phyloP scores from a whole-genome alignment of 2,329 filamentous ascomycete species.

The Penicillium corylophilum region DNA sequence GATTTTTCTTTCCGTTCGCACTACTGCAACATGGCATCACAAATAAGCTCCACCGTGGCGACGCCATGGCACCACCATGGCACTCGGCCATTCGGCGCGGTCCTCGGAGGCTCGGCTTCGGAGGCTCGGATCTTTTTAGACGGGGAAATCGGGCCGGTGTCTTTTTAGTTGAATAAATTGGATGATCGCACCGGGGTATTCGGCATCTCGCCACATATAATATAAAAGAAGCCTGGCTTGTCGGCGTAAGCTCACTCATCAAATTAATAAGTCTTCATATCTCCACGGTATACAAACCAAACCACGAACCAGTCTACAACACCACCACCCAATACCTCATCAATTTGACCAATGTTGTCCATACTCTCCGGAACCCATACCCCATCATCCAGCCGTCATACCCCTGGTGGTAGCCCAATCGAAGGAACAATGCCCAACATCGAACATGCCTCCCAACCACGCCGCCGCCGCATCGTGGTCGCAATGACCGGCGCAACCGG shows the following conservation, averaged over 20 bases:
- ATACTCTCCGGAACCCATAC: slow-evolving; percentile 19
- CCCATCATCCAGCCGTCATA: slow-evolving; percentile 17
- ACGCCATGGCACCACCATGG: too few relatives aligned
- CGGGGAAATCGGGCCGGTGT: neutral
- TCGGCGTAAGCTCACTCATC: neutral
- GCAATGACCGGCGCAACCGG: slow-evolving; percentile 55
- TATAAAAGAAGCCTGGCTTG: neutral
- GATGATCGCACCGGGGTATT: too few relatives aligned
- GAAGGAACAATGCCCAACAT: slow-evolving; percentile 4
- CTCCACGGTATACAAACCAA: neutral
- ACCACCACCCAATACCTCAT: neutral
- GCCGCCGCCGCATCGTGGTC: slow-evolving; percentile 42
- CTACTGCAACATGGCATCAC: too few relatives aligned
- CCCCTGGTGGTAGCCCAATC: slow-evolving; percentile 8
- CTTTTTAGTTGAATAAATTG: too few relatives aligned
- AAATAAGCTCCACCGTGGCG: too few relatives aligned
- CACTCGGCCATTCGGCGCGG: too few relatives aligned
- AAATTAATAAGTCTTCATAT: neutral
- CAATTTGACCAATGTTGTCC: slow-evolving; percentile 12
- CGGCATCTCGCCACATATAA: too few relatives aligned
- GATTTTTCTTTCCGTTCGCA: too few relatives aligned
- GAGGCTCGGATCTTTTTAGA: neutral
- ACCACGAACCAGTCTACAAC: neutral
- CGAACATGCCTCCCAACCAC: slow-evolving; percentile 4
- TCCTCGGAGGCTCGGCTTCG: neutral